Base-by-base conservation (phyloP, 805 yeast genomes). In the Wickerhamomyces canadensis region DNA sequence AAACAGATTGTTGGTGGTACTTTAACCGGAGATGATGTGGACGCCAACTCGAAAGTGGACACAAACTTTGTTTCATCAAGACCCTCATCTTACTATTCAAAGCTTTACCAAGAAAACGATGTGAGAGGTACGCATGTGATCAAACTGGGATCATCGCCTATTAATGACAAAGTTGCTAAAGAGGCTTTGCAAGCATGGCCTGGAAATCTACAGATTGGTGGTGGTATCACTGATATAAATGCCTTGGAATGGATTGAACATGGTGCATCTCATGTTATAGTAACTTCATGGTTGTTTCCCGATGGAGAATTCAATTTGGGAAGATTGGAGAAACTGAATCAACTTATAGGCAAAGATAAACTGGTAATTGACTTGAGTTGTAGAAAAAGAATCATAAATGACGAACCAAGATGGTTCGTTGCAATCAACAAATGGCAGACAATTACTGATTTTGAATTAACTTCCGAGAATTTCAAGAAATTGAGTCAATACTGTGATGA, bases 361-460 rank as follows among this genome's bases (percentile, higher is more conserved):
- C 61, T 93, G n/a, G 89, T 93, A 8, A 80, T 93, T 30, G 98
- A 93, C 58, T 68, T 93, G 51, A 86, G 96, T 57, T 91, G 98
- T 58, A 72, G 95, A 42, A 60, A 64, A 14, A 54, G 51, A n/a
- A 50, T 53, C 3, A 54, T 44, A 10, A 31, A 45, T 21, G 48
- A 38, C 7, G 49, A 44, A 17, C 37, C 39, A 8, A 48, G 41
- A 33, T 93, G 98, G 98, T 72, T 82, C 25, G 98, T 93, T n/a
- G 96, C 98, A 2, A 93, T 88, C 78, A 89, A 93, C 62, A 84
- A 88, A 60, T 93, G 99, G 99, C 97, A 89, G 58, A 84, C 89
- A 0, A 61, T 89, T 21, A 93, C 99, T 0, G 70, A 71, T 27
- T 70, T 79, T 31, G 71, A 64, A 38, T 65, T 93, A 37, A 67